Conservation (phyloP, 176 grass and related monocot genomes). For the Oropetium thomaeum region DNA sequence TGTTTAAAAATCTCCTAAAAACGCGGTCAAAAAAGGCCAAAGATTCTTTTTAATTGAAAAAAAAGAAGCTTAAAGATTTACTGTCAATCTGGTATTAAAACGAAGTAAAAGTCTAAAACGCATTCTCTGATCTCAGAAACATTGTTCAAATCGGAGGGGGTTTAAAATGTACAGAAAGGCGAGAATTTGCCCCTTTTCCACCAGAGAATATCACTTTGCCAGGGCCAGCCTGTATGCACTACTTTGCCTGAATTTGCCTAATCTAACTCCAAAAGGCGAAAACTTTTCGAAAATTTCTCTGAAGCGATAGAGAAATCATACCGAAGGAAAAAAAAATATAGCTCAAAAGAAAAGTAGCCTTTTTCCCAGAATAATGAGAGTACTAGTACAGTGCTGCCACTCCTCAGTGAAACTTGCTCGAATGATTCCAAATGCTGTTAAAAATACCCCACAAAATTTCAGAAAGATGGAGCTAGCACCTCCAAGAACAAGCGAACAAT, state of each 20-base stretch:
- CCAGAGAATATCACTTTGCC: conserved; percentile 6
- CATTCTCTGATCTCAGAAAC: not conserved
- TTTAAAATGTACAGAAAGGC: not conserved
- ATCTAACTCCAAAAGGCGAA: conserved; percentile 4
- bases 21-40: not conserved
- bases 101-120: not conserved
- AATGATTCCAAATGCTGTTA: conserved; percentile 15
- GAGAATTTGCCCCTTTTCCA: not conserved
- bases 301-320: not conserved
- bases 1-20: too few relatives aligned
- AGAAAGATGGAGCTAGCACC: not conserved
- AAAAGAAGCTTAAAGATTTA: not conserved
- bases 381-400: not conserved
- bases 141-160: not conserved
- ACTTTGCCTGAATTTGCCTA: conserved; percentile 3
- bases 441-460: not conserved
- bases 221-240: conserved; percentile 9
- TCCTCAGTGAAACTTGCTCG: not conserved
- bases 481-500: not conserved
- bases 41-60: too few relatives aligned
- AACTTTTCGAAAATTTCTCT: not conserved
- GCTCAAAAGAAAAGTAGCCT: conserved; percentile 16
- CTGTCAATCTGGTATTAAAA: not conserved
- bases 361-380: not conserved
- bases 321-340: conserved; percentile 8